phyloP scores from a whole-genome alignment of 2,329 filamentous ascomycete genomes.

The Colletotrichum agaves region DNA sequence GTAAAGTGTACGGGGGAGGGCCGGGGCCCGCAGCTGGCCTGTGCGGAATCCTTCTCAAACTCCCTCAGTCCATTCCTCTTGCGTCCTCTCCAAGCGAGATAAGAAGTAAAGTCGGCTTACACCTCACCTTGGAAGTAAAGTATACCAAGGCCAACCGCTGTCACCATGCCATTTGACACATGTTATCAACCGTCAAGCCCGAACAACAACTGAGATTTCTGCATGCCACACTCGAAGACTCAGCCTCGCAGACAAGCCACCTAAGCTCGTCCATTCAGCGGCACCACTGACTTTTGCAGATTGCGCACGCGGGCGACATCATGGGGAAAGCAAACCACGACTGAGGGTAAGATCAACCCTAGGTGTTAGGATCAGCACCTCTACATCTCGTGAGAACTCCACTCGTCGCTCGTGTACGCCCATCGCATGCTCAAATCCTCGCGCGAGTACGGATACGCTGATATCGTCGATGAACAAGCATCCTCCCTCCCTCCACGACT shows the following conservation, averaged over 20 bases:
- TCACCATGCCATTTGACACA: not conserved
- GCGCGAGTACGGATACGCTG: conserved; percentile 30
- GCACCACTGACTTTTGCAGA: not conserved
- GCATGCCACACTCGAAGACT: not conserved
- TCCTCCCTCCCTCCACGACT: conserved; percentile 10
- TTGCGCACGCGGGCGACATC: not conserved
- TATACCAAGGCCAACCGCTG: not conserved
- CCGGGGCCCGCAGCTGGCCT: conserved; percentile 26
- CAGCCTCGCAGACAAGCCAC: not conserved
- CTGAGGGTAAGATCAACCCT: conserved; percentile 2
- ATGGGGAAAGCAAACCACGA: not conserved
- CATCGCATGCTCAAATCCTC: conserved; percentile 5
- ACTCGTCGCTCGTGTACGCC: not conserved
- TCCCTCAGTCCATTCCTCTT: conserved; percentile 51
- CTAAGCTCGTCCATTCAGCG: not conserved
- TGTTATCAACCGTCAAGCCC: not conserved
- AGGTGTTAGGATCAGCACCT: not conserved
- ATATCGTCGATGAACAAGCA: conserved; percentile 6
- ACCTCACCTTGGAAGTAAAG: too few species aligned
- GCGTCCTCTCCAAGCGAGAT: conserved; percentile 28
- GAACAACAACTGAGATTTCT: not conserved
- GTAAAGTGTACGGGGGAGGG: conserved; percentile 49
- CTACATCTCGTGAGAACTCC: not conserved
- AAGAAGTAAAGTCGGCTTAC: too few species aligned
- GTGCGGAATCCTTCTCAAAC: conserved; percentile 63